These are phyloP conservation scores for Cercospora zeina DNA, from an alignment of 2,329 filamentous ascomycete genomes.

Conservation along the genomic window DNA sequence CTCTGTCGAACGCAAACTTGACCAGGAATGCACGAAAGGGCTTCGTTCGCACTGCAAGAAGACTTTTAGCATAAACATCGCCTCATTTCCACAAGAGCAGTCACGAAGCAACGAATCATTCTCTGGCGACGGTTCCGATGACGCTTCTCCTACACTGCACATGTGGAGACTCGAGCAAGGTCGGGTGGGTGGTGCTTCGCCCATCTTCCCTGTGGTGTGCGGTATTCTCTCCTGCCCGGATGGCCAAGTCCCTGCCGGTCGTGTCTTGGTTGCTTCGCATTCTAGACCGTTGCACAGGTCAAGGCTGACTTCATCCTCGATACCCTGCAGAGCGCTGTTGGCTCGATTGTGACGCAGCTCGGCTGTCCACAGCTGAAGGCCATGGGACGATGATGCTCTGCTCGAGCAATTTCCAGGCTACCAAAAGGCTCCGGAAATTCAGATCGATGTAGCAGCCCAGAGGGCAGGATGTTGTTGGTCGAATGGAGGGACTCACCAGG, in stretches of 20 bases:
- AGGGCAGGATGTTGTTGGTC: too few relatives aligned
- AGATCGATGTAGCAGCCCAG: too few relatives aligned
- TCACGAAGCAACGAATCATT: too few relatives aligned
- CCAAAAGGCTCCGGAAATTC: constrained; percentile 17
- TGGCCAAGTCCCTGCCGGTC: too few relatives aligned
- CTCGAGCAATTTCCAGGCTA: constrained; percentile 37
- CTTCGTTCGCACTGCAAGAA: neutral
- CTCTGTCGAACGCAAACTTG: neutral
- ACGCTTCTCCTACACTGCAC: too few relatives aligned
- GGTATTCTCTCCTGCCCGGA: too few relatives aligned
- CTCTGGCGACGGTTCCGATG: neutral
- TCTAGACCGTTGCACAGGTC: constrained; percentile 41
- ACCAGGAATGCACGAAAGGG: neutral
- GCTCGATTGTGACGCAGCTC: constrained; percentile 26
- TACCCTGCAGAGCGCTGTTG: constrained; percentile 21
- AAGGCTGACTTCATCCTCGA: constrained; percentile 35
- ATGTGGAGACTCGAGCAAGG: too few relatives aligned
- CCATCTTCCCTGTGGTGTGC: neutral
- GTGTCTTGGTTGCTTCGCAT: constrained; percentile 42
- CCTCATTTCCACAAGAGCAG: neutral
- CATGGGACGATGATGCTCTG: constrained; percentile 35
- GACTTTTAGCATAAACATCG: neutral
- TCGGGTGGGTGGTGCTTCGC: too few relatives aligned
- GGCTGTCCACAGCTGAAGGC: constrained; percentile 34
- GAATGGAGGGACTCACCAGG: too few relatives aligned